These are phyloP conservation scores for Kitagawia praeruptora DNA, from an alignment of 129 eudicot genomes.

Conservation along the genomic window DNA sequence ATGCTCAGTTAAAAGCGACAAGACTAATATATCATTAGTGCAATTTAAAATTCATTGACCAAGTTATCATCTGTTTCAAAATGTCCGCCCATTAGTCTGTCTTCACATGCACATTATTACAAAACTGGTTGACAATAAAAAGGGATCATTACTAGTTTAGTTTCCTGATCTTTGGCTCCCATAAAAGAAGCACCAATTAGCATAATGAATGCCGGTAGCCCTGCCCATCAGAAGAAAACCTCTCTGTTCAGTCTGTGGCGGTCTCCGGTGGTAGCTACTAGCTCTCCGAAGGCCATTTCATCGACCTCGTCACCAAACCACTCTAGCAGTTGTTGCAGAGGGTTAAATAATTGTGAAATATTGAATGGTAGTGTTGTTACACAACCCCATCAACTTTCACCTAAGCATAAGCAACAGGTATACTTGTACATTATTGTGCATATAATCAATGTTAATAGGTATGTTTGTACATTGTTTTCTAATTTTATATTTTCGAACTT, in stretches of 20 bases:
- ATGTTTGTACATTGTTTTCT: too few species aligned
- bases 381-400: neutral
- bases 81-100: constrained; percentile 20
- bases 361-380: constrained; percentile 11
- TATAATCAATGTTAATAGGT: neutral
- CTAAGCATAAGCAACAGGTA: constrained; percentile 21
- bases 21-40: neutral
- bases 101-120: neutral
- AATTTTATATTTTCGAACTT: neutral
- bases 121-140: neutral
- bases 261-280: neutral
- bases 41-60: neutral
- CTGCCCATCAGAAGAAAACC: constrained; percentile 13
- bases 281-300: neutral
- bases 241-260: constrained; percentile 15
- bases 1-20: neutral
- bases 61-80: constrained; percentile 1
- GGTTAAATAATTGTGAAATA: constrained; percentile 22
- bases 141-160: neutral
- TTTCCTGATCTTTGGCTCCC: neutral
- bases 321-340: constrained; percentile 15
- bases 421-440: neutral
- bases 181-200: neutral
- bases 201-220: constrained; percentile 19
- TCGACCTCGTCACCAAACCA: constrained; percentile 4